Evolutionary conservation across 352 stramenopile species (phyloP), one percentile per base, ranked within the genome.

Genomic region (Phytopythium delawarense): DNA sequence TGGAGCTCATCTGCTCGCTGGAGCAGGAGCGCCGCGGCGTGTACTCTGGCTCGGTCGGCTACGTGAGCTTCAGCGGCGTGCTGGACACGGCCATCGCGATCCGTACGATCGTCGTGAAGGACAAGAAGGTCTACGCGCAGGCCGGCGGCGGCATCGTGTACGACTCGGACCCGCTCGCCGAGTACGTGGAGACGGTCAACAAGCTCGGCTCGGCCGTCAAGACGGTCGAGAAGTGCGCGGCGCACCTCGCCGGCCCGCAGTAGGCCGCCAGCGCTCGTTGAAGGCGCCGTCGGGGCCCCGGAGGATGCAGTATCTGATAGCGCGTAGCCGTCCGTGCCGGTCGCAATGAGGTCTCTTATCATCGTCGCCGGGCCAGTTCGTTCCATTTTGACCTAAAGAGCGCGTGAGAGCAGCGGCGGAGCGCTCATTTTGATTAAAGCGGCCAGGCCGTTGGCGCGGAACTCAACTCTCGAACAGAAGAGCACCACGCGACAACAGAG

Each of bases 101-200:
- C 64, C 87, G 88, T 55, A 96, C 88, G 25, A 85, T 96, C 61
- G 85, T 96, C 15, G 75, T 96, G 13, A 92, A 93, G 64, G 67
- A 88, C 59, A 62, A 72, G 58, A 89, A 87, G 58, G 81, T 88
- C 23, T 95, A 96, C 72, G 82, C 75, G 52, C 88, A 96, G 66
- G 87, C 88, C 1, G 88, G 88, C 39, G 88, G 85, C 37, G 88
- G 88, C 63, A 96, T 96, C 60, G 88, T 96, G 28, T 94, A 91
- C 72, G 88, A 96, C 74, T 96, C 88, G 66, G 82, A 95, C 72
- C 84, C 87, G 23, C 69, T 79, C 25, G 83, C 78, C 45, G 88
- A 96, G 78, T 96, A 96, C 76, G 80, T 88, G 58, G 88, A 96
- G 73, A 96, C 88, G 2, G 70, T 96, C 30, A 96, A 95, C 78